Evolutionary conservation across 306 rosid genomes (phyloP), one percentile per base, ranked within the genome.

Genomic region (Comarum palustre): DNA sequence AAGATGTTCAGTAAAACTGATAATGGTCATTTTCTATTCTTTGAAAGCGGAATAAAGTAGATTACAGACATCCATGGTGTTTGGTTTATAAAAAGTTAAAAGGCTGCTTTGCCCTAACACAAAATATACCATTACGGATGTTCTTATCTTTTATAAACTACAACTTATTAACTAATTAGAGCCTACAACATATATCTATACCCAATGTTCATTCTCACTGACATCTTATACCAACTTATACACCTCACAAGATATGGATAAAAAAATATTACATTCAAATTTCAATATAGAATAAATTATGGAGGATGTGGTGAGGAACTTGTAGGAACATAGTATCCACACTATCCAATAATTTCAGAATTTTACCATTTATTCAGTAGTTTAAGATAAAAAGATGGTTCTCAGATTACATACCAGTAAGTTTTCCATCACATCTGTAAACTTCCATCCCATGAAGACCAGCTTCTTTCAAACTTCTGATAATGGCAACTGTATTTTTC

Each of bases 391-490:
- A 50, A 61, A 4, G 48, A 12, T 32, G 48, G 32, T 1, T 42
- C 31, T 36, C 45, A 3, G 29, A 31, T 65, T 54, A 66, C 58
- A n/a, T 83, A 90, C 98, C 97, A 72, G 94, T 84, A 17, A 91
- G 83, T 81, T 62, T 94, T 80, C 98, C 98, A 20, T 94, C 98
- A 76, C 96, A 91, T 78, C 88, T 86, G 83, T 86, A 83, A 78
- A 89, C 98, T 82, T 94, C 98, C 79, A 94, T 85, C 74, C 98
- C 98, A 69, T 94, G 97, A 79, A 94, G 98, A 73, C 98, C 98
- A 14, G 96, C 98, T 78, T 86, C 98, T 83, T 84, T 87, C 47
- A 91, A 86, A 80, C 92, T 85, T 82, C 86, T 84, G 24, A 91
- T 79, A 57, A 94, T 62, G 45, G 90, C 80, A 72, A 82, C 80